A percentile compares a stretch with the other conserved stretches of the same genome.
These are phyloP conservation scores for Acanthamoeba healyi DNA, from an alignment of 208 protist species.

Conservation along the genomic window DNA sequence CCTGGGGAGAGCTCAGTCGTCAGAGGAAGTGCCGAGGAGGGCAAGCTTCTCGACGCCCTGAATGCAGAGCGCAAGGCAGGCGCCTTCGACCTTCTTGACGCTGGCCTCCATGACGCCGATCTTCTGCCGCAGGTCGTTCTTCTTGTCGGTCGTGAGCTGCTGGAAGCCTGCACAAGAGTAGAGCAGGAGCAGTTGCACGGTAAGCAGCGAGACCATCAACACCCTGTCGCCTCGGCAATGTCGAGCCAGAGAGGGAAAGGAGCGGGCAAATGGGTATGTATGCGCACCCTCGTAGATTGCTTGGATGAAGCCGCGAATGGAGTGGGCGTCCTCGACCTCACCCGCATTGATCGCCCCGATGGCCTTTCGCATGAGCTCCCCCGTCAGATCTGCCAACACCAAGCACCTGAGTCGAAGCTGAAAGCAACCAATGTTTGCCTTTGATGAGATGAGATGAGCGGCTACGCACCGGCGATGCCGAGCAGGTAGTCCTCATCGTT, in stretches of 20 bases:
- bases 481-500: constrained; percentile 78
- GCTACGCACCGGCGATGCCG: constrained; percentile 72
- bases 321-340: constrained; percentile 53
- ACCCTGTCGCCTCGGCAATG: no score
- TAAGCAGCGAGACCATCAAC: not conserved
- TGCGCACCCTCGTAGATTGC: constrained; percentile 59
- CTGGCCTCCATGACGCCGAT: constrained; percentile 72
- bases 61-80: constrained; percentile 15
- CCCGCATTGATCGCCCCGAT: constrained; percentile 61
- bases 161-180: constrained; percentile 15
- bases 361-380: constrained; percentile 81
- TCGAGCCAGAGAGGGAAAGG: not conserved
- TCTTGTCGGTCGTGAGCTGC: constrained; percentile 13
- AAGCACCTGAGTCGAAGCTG: not conserved
- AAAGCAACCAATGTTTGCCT: no score
- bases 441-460: no score
- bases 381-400: constrained; percentile 68
- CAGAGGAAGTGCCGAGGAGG: not conserved
- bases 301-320: constrained; percentile 73
- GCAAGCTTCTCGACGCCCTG: constrained; percentile 46
- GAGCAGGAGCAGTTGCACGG: no score
- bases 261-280: not conserved
- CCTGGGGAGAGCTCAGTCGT: not conserved
- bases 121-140: constrained; percentile 73
- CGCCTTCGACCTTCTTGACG: constrained; percentile 82